Evolutionary conservation across 192 early-diverging fungal genomes (phyloP).

Genomic region (Mortierella alpina): DNA sequence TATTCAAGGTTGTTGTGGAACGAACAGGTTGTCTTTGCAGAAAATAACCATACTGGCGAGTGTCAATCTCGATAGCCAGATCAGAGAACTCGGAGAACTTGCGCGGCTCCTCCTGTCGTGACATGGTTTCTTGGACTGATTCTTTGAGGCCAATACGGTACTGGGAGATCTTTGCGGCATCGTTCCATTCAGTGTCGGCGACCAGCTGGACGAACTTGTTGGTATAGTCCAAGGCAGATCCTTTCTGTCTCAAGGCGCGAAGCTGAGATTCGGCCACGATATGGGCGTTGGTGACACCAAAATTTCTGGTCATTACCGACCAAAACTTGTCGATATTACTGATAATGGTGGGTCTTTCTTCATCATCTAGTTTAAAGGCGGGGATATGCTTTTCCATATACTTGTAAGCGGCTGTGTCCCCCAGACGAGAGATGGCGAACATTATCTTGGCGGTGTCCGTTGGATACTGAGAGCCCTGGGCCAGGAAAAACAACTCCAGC

Average conservation of each 20-base stretch:
- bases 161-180: constrained; percentile 7
- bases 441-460: constrained; percentile 4
- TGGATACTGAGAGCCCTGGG: neutral
- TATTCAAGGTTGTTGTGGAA: too few relatives aligned
- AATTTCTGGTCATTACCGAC: neutral
- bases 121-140: neutral
- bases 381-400: too few relatives aligned
- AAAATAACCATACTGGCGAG: too few relatives aligned
- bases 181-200: constrained; percentile 6
- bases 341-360: neutral
- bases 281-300: constrained; percentile 4
- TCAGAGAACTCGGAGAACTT: neutral
- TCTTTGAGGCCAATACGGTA: constrained; percentile 8
- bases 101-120: neutral
- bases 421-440: constrained; percentile 12
- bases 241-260: neutral
- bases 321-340: neutral
- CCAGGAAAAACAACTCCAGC: neutral
- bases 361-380: neutral
- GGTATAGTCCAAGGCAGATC: constrained; percentile 13
- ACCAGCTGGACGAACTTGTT: constrained; percentile 2
- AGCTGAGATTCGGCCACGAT: neutral
- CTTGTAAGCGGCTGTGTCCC: neutral
- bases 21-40: too few relatives aligned
- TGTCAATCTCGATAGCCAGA: too few relatives aligned